Base-by-base conservation (phyloP, 2,329 filamentous ascomycete species). In the Sporothrix humicola region DNA sequence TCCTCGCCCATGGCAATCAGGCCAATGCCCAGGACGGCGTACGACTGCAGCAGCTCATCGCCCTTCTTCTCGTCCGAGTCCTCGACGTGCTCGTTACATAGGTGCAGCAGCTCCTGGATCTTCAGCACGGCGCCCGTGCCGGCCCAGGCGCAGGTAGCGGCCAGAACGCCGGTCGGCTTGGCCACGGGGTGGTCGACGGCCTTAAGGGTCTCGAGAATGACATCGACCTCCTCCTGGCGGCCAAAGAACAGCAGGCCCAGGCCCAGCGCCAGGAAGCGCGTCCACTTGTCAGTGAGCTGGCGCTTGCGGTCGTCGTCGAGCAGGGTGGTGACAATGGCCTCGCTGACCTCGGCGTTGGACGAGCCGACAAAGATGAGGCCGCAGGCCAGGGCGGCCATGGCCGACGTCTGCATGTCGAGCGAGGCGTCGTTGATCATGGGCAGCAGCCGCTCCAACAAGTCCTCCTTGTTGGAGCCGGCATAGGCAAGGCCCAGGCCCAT, bases 1-100 rank as follows among this genome's bases (percentile, higher is more conserved):
- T 99, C 97, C 82, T 99, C 96, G 75, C 96, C 96, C 96, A 99
- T 99, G 17, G 95, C 92, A 73, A 99, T 96, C 72, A 99, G 86
- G 13, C 94, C 95, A 74, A 99, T 91, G 78, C 96, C 97, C 73
- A 99, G 88, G 2, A 99, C 95, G 73, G 96, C 96, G 80, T 99
- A 99, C 3, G 95, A 93, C 82, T 99, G 97, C 65, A 98, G 90
- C 72, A 99, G 87, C 83, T 98, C 95, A 77, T 98, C 95, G 37
- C 94, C 94, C 85, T 96, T 96, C 87, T 97, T 97, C 77, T 97
- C 94, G 56, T 97, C 94, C 72, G 93, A 92, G 77, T 97, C 95
- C 78, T 98, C 96, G 76, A 98, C 92, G 79, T 97, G 94, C 83
- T 98, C 95, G 79, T 98, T 98, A 86, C 96, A 99, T 79, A 98